Base-by-base conservation (phyloP, 305 asterid species). In the Fraxinus sp. region DNA sequence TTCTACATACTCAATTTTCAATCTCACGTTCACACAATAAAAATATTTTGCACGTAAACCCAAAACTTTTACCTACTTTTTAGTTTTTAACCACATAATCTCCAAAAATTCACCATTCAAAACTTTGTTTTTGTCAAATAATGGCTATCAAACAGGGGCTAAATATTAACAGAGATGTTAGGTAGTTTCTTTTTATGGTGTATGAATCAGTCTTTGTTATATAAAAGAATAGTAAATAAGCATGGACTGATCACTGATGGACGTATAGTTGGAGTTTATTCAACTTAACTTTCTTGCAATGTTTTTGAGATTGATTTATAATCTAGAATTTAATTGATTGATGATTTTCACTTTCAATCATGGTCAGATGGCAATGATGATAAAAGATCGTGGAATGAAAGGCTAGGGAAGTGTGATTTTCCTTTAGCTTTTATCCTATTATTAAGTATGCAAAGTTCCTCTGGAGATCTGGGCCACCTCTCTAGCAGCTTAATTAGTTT, bases 401-500 rank as follows among this genome's bases (percentile, higher is more conserved):
- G 88, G 91, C 98, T 95, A 83, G 99, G 99, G 41, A 95, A 92
- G 83, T 89, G 90, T 85, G 97, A 92, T 64, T 93, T 91, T 85
- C 88, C 97, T 24, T 83, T 95, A 88, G 97, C 96, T 83, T 89
- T 80, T 84, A 87, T 96, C 90, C 89, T 96, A 49, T 83, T 93
- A 84, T 84, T 87, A 86, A 88, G 89, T 80, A 89, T 90, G 89
- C 95, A 72, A 84, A 86, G 89, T 85, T 87, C 91, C 79, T 89
- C 88, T 4, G 89, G 87, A 75, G 91, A 88, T 83, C 85, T 80
- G 81, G 84, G 85, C 84, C 85, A 86, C 82, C 86, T 80, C 62
- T 84, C 93, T 84, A 87, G 83, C 85, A 84, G 87, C 87, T 87
- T 95, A 82, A 87, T 89, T 84, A 82, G 86, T 86, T 87, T 90